Evolutionary conservation across 129 eudicot species (phyloP).

Genomic region (Solidago caesia): DNA sequence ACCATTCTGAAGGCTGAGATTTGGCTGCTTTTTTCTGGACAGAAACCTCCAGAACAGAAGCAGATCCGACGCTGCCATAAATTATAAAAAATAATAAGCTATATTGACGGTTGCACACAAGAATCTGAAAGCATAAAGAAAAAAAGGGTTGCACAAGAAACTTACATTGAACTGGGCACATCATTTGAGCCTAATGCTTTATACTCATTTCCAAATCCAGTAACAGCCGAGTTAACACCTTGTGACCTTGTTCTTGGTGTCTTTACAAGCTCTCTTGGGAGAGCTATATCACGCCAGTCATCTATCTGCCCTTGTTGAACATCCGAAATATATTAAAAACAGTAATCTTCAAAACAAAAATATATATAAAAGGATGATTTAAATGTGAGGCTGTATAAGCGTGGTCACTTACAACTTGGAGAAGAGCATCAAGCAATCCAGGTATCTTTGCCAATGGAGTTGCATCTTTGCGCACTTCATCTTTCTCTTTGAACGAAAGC

Average conservation of each 20-base stretch:
- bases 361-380: neutral
- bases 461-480: slow-evolving; percentile 94
- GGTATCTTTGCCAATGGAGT: slow-evolving; percentile 96
- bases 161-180: slow-evolving; percentile 57
- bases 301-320: slow-evolving; percentile 62
- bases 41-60: slow-evolving; percentile 51
- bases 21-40: slow-evolving; percentile 55
- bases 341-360: neutral
- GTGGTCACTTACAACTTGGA: slow-evolving; percentile 76
- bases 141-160: neutral
- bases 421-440: slow-evolving; percentile 96
- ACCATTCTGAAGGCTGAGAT: slow-evolving; percentile 72
- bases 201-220: slow-evolving; percentile 89
- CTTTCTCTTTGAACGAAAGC: slow-evolving; percentile 97
- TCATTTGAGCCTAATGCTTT: slow-evolving; percentile 58
- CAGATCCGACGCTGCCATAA: slow-evolving; percentile 55
- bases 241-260: slow-evolving; percentile 63
- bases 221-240: slow-evolving; percentile 75
- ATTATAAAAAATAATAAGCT: neutral
- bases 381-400: neutral
- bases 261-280: slow-evolving; percentile 76
- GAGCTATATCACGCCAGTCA: slow-evolving; percentile 95
- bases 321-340: neutral
- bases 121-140: slow-evolving; percentile 11
- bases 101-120: neutral